Base-by-base conservation (phyloP, 2,329 filamentous ascomycete genomes). In the Rutstroemia sydowiana region DNA sequence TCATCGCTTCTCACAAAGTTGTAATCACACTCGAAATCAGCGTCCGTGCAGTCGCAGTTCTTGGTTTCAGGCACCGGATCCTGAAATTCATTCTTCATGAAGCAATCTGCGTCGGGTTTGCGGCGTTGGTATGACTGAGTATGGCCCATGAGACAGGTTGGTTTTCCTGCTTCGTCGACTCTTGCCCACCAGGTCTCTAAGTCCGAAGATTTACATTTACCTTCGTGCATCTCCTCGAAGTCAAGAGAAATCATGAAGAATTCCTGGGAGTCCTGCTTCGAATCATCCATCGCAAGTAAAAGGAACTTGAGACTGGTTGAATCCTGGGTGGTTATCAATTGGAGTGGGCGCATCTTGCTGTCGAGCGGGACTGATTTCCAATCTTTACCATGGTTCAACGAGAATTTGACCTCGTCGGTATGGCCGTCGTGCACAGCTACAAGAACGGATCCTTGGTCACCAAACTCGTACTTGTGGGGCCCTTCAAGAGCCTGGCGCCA, bases 11-110 rank as follows among this genome's bases (percentile, higher is more conserved):
- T 79, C 54, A 82, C 73, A 66, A 95, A 97, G 68, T 95, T 95
- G 75, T 87, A 95, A 66, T 97, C 92, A 67, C 93, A 98, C 70
- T 98, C 93, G 66, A 95, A 98, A 68, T 98, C 95, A 31, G 76
- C 74, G 52, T 86, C 81, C 0, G 84, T 82, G 69, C 93, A 98
- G 37, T 88, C 81, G 73, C 93, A 98, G 43, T 81, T 70, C 61
- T 88, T 81, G 26, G 79, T 85, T 55, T 84, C 73, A 1, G 86
- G 81, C 31, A 79, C 70, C 0, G 87, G 83, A 57, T 93, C 87
- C 64, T 89, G 82, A 72, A 95, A 96, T 48, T 92, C 82, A 55
- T 87, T 77, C 61, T 88, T 87, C 60, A 97, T 77, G 66, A 96
- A 95, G 70, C 95, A 98, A 55, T 95, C 82, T 16, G 87, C 85